A percentile compares a stretch with the other conserved stretches of the same genome.
Evolutionary conservation across 805 yeast species (phyloP).

Genomic region (Ogataea wickerhamii): DNA sequence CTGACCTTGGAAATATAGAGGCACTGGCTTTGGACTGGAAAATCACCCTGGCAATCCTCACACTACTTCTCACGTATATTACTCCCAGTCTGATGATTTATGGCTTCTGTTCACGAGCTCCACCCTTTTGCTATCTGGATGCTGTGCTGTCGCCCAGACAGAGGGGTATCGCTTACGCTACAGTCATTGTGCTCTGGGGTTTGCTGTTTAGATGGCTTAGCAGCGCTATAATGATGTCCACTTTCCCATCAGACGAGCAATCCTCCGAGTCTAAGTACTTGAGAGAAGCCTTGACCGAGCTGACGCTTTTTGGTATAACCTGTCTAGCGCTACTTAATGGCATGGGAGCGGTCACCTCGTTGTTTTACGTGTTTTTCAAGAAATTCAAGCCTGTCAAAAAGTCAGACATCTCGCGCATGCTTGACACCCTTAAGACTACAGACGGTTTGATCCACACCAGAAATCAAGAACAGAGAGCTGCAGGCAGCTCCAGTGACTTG

Average conservation of each 20-base stretch:
- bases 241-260: not conserved
- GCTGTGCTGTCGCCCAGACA: conserved; percentile 4
- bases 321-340: conserved; percentile 49
- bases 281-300: conserved; percentile 39
- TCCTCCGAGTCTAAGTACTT: conserved; percentile 3
- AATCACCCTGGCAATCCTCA: conserved; percentile 36
- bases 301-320: conserved; percentile 48
- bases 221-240: conserved; percentile 31
- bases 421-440: conserved; percentile 42
- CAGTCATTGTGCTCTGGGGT: conserved; percentile 12
- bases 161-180: conserved; percentile 6
- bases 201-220: conserved; percentile 17
- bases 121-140: conserved; percentile 5
- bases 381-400: conserved; percentile 27
- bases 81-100: conserved; percentile 38
- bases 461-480: conserved; percentile 28
- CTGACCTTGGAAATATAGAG: conserved; percentile 20
- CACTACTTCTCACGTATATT: conserved; percentile 38
- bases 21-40: conserved; percentile 36
- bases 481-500: conserved; percentile 26
- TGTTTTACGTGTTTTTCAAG: conserved; percentile 29
- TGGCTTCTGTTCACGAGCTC: conserved; percentile 5
- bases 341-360: conserved; percentile 47
- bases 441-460: conserved; percentile 34
- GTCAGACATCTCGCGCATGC: conserved; percentile 32